Base-by-base conservation (phyloP, 176 grass and related monocot genomes). In the Bonia amplexicaulis region DNA sequence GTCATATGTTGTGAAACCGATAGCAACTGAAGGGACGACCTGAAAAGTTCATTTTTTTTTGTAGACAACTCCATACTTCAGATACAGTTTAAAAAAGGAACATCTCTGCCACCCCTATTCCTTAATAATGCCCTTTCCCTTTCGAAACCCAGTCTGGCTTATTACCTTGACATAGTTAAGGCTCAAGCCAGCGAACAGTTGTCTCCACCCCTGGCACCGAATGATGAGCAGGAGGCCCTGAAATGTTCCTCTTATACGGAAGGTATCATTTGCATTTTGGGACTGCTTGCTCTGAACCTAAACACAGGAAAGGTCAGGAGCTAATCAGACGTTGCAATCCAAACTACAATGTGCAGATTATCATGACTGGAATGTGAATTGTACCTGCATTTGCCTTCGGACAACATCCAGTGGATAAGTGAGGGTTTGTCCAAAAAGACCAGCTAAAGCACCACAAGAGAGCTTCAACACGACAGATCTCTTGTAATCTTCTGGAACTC, bases 161-260 rank as follows among this genome's bases (percentile, higher is more conserved):
- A 62, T 87, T 92, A 98, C 96, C 96, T 98, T 98, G 44, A 93
- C 87, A 84, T 98, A 98, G 78, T 98, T 95, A 78, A 98, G 96
- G 86, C 93, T 98, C 90, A 98, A 86, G 12, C 96, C 96, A 85
- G 93, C 93, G 29, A 98, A 98, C 8, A 98, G 91, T 37, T 98
- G 96, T 64, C 88, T 90, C 96, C 93, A 98, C 13, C 96, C 96
- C 54, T 98, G 96, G 67, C 65, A 89, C 20, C 29, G 86, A 66
- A 88, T 68, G 41, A 95, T 94, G 42, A 89, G 51, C 27, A 76
- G 33, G 42, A 98, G 85, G 64, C 93, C 96, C 66, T 96, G 93
- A 48, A 91, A 79, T 71, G 96, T 94, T 54, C 96, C 91, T 23
- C 61, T 92, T 80, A 96, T 92, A 66, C 53, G 79, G 53, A 90